These are phyloP conservation scores for Ambrosia trifida DNA, from an alignment of 129 eudicot genomes.

Conservation along the genomic window DNA sequence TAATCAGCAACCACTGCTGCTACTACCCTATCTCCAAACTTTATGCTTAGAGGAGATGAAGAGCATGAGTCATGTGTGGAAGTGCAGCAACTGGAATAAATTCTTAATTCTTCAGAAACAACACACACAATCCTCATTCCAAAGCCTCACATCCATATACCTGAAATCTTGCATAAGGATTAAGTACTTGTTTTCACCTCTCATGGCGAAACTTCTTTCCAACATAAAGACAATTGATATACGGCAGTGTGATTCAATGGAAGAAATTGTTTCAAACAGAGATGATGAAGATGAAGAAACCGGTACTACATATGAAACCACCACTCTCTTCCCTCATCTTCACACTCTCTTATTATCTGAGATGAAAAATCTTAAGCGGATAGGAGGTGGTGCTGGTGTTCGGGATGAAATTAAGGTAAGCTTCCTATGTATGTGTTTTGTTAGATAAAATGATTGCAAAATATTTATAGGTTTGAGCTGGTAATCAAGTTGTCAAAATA, in stretches of 20 bases:
- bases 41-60: not conserved
- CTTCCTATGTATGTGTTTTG: not conserved
- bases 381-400: not conserved
- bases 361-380: not conserved
- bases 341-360: not conserved
- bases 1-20: not conserved
- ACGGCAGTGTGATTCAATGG: not conserved
- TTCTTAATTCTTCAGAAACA: not conserved
- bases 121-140: not conserved
- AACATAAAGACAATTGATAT: too few relatives aligned
- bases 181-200: not conserved
- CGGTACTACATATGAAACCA: not conserved
- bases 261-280: not conserved
- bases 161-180: not conserved
- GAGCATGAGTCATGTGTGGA: conserved; percentile 8
- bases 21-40: not conserved
- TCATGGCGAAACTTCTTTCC: too few relatives aligned
- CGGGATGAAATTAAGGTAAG: not conserved
- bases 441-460: too few relatives aligned
- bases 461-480: too few relatives aligned
- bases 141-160: not conserved
- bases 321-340: not conserved
- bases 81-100: not conserved
- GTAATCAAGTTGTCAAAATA: too few relatives aligned
- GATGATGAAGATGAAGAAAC: not conserved